phyloP scores from a whole-genome alignment of 2,329 filamentous ascomycete species.

The Monilinia vaccinii-corymbosi region DNA sequence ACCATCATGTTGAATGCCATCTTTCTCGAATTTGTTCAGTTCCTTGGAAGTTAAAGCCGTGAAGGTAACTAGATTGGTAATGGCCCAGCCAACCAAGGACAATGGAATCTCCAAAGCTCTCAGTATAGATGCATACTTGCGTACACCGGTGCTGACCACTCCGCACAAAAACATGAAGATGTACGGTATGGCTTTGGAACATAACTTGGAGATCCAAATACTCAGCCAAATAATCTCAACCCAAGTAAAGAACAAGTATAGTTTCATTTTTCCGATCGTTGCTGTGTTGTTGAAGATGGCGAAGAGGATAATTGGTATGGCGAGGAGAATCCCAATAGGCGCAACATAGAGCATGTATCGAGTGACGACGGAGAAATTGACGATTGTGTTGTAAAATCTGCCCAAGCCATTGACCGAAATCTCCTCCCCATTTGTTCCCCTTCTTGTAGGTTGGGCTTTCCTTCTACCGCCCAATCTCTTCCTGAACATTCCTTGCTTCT shows the following conservation, averaged over 20 bases:
- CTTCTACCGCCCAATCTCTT: conserved; percentile 35
- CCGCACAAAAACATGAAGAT: conserved; percentile 62
- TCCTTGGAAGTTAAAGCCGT: conserved; percentile 39
- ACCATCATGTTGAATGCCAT: background rate
- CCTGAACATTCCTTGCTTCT: conserved; percentile 24
- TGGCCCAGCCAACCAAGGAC: conserved; percentile 60
- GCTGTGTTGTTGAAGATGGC: conserved; percentile 20
- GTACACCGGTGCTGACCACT: conserved; percentile 58
- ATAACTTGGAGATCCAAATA: conserved; percentile 58
- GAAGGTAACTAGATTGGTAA: conserved; percentile 55
- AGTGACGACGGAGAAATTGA: conserved; percentile 53
- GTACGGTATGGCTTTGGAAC: conserved; percentile 49
- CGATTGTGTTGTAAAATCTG: conserved; percentile 53
- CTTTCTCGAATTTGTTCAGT: conserved; percentile 12
- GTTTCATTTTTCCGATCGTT: conserved; percentile 35
- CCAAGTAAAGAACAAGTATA: conserved; percentile 59
- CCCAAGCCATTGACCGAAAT: conserved; percentile 56
- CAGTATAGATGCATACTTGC: conserved; percentile 61
- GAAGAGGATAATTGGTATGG: conserved; percentile 49
- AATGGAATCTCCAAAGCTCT: conserved; percentile 55
- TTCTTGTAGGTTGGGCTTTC: conserved; percentile 34
- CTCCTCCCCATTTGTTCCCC: conserved; percentile 42
- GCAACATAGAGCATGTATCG: conserved; percentile 61
- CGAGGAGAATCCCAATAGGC: conserved; percentile 52
- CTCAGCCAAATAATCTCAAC: conserved; percentile 59